A percentile compares a stretch with the other conserved stretches of the same genome.
Evolutionary conservation across 345 rosid genomes (phyloP).

Genomic region (Erodium maritimum): DNA sequence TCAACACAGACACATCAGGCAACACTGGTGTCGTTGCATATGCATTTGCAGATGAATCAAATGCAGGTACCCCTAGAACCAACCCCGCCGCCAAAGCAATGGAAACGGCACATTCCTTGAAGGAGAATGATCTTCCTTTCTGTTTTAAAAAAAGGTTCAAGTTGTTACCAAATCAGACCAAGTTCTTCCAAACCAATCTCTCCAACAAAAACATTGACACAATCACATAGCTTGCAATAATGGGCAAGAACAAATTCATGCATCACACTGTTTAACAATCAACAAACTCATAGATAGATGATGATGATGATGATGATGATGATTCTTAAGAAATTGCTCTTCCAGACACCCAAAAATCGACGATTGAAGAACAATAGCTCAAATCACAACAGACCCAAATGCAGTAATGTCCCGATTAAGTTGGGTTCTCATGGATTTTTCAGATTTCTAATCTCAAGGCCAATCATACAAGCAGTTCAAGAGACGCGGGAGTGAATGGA

Average conservation of each 20-base stretch:
- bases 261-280: no score
- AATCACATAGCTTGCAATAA: no score
- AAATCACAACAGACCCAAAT: background rate
- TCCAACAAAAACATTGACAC: background rate
- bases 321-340: background rate
- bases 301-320: no score
- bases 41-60: constrained; percentile 20
- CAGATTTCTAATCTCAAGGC: no score
- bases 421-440: no score
- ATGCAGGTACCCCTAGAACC: constrained; percentile 40
- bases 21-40: constrained; percentile 45
- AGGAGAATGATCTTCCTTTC: constrained; percentile 37
- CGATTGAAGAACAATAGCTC: background rate
- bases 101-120: constrained; percentile 76
- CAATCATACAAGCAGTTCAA: no score
- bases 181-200: no score
- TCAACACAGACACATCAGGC: constrained; percentile 67
- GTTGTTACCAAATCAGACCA: background rate
- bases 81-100: constrained; percentile 61
- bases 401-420: background rate
- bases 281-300: no score
- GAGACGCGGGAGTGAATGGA: no score
- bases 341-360: no score
- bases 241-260: no score
- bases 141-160: constrained; percentile 24